Base-by-base conservation (phyloP, 2,329 filamentous ascomycete species). In the Ophiostoma ulmi region DNA sequence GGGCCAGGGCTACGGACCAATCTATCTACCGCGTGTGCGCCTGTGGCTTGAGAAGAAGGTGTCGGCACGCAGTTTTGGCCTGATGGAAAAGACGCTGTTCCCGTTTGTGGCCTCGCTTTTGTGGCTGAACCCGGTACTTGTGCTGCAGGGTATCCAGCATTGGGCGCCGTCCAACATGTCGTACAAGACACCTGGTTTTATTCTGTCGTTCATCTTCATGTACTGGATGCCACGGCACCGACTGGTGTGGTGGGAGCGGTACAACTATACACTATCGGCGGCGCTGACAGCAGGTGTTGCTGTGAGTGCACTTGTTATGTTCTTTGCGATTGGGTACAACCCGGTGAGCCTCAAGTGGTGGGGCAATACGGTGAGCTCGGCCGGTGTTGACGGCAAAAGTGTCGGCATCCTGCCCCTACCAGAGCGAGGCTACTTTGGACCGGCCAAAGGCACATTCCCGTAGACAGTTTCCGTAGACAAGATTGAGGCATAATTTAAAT, bases 211-310 rank as follows among this genome's bases (percentile, higher is more conserved):
- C 66, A 73, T 89, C 58, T 92, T 92, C 81, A 91, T 92, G 79
- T 89, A 85, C 75, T 87, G 83, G 75, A 85, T 92, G 77, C 86
- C 86, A 76, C 83, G 88, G 72, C 84, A 86, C 73, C 90, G 85
- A 79, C 86, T 83, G 3, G 89, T 88, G 39, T 92, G 90, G 90
- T 93, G 90, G 90, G 81, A 90, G 78, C 87, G 89, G 77, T 93
- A 91, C 81, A 92, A 93, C 81, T 93, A 92, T 77, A 84, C 92
- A 76, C 87, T 89, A 0, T 91, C 89, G 22, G 90, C 90, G 0
- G 90, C 88, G 1, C 80, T 93, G 58, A 90, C 92, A 77, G 86
- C 86, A 68, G 90, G 90, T 6, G 82, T 91, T 5, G 86, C 88
- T 14, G 78, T 92, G n/a, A 86, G 84, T 52, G 89, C 89, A 0